phyloP scores from a whole-genome alignment of 78 protist genomes.

The Capsaspora owczarzaki region DNA sequence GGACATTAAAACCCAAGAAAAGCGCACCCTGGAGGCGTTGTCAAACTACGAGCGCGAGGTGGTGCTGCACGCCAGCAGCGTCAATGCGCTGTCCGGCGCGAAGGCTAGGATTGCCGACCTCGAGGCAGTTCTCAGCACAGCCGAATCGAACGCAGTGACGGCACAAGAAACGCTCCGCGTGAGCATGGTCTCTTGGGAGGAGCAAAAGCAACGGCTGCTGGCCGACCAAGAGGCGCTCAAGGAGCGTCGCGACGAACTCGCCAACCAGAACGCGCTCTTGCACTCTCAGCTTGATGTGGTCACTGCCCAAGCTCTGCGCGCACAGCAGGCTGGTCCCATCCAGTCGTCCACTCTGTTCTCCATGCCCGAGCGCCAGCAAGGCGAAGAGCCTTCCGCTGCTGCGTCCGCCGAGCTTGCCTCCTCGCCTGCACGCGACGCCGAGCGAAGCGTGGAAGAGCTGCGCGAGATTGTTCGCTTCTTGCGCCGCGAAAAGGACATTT shows the following conservation, averaged over 20 bases:
- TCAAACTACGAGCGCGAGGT: not conserved
- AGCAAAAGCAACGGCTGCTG: not conserved
- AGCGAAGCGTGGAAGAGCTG: not conserved
- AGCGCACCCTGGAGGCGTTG: not conserved
- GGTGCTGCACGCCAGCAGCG: not conserved
- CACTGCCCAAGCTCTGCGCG: not conserved
- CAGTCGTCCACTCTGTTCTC: too few relatives aligned
- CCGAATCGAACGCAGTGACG: not conserved
- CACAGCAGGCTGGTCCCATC: too few relatives aligned
- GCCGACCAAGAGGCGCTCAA: not conserved
- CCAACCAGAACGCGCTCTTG: not conserved
- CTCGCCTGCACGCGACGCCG: too few relatives aligned
- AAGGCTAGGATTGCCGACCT: not conserved
- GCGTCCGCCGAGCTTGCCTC: too few relatives aligned
- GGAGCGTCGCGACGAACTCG: not conserved
- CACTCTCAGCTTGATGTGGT: not conserved
- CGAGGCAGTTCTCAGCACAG: not conserved
- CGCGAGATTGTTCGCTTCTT: slow-evolving; percentile 9
- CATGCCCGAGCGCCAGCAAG: not conserved
- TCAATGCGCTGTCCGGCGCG: not conserved
- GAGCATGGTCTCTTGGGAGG: not conserved
- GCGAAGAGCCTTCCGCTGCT: not conserved
- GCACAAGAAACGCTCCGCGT: not conserved
- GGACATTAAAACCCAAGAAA: not conserved
- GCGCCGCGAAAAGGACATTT: not conserved